Base-by-base conservation (phyloP, 805 yeast genomes). In the Kodamaea laetipori region DNA sequence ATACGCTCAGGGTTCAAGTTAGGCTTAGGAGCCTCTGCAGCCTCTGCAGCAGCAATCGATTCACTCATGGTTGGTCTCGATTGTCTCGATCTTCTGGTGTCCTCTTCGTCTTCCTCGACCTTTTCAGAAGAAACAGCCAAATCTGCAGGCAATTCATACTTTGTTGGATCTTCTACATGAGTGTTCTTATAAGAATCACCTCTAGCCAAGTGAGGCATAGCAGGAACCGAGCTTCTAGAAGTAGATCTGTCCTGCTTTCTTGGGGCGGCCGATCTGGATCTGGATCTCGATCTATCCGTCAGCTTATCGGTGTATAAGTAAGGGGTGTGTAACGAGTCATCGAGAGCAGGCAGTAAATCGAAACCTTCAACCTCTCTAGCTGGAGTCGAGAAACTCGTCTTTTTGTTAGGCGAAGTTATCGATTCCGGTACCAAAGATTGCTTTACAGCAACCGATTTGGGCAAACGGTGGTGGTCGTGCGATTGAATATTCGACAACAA, bases 101-200 rank as follows among this genome's bases (percentile, higher is more conserved):
- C 56, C 28, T 65, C 67, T 12, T 58, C 63, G 28, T 58, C 64
- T 21, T 60, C 69, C 30, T 58, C 56, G 16, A 43, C 55, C 10
- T 47, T 52, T 21, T 21, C 24, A 21, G 24, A 8, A 8, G 24
- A 21, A 4, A 50, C 54, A 16, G 50, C 48, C 44, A 71, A 59
- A 37, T 60, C 71, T 1, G 75, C 66, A 15, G 76, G 76, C 37
- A 71, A 62, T 46, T 71, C 71, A 46, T 69, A 72, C 43, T 64
- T 66, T 12, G 67, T 55, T 21, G 74, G 78, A 39, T 73, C 72
- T 37, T 73, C 76, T 11, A 63, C 61, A 38, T 73, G 69, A 8
- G 81, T 78, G 53, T 77, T 76, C 53, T 82, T 86, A 57, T 84
- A 84, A 1, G 90, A 81, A 50, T 84, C 90, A 27, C 92, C 94